A percentile compares a stretch with the other conserved stretches of the same genome.
These are phyloP conservation scores for Acephala macrosclerotiorum DNA, from an alignment of 2,329 filamentous ascomycete species.

Conservation along the genomic window DNA sequence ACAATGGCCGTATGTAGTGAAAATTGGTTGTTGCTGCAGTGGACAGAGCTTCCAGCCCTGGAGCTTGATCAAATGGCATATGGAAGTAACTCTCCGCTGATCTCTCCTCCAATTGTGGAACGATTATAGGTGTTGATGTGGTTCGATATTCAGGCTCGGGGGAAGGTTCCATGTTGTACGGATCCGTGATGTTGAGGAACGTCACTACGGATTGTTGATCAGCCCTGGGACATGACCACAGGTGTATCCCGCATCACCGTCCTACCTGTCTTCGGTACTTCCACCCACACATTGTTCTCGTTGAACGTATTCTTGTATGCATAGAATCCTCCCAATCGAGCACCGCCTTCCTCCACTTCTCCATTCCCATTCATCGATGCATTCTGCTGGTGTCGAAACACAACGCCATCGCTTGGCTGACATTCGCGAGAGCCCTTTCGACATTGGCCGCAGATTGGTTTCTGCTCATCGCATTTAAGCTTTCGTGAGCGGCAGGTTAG, in stretches of 20 bases:
- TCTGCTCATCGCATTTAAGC: constrained; percentile 70
- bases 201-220: constrained; percentile 50
- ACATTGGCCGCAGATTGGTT: constrained; percentile 67
- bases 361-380: constrained; percentile 67
- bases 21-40: constrained; percentile 55
- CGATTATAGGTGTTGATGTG: constrained; percentile 24
- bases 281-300: constrained; percentile 66
- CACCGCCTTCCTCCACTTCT: constrained; percentile 47
- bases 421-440: constrained; percentile 64
- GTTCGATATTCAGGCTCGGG: constrained; percentile 44
- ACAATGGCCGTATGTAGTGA: constrained; percentile 42
- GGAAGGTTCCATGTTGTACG: constrained; percentile 60
- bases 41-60: constrained; percentile 62
- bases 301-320: constrained; percentile 72
- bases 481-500: constrained; percentile 66
- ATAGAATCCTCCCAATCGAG: constrained; percentile 64
- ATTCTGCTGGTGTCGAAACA: constrained; percentile 75
- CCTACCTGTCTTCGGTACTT: constrained; percentile 64
- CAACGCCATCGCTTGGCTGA: constrained; percentile 66
- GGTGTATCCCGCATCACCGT: background rate
- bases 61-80: constrained; percentile 47
- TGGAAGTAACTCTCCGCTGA: constrained; percentile 35
- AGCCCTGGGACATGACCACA: constrained; percentile 35
- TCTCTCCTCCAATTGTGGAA: constrained; percentile 31
- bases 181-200: constrained; percentile 68